Evolutionary conservation across 192 early-diverging fungal species (phyloP), one percentile per base, ranked within the genome.

Genomic region (Tieghemiomyces parasiticus): DNA sequence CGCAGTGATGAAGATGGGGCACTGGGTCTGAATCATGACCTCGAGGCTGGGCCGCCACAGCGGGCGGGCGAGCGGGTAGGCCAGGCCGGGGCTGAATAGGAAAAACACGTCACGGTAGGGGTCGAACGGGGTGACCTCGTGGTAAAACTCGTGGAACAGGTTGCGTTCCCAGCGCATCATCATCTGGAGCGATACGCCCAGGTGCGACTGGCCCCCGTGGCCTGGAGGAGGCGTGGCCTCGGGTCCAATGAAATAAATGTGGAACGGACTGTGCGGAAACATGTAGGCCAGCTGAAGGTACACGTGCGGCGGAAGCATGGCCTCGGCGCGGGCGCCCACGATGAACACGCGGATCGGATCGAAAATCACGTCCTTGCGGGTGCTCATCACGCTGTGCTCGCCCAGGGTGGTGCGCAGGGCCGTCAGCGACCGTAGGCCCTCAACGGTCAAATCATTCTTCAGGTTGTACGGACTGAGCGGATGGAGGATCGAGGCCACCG

Each of bases 171-270:
- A 89, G 30, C 80, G 80, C 53, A 87, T 82, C 35, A 72, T 76
- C 62, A 89, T 66, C 30, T 78, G 78, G 51, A 70, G 63, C 35
- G 74, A 71, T 47, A 76, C 71, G 13, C 64, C 66, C 3, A 75
- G 67, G 9, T 70, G 71, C 60, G 70, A 67, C 54, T 80, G 78
- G 46, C 82, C 77, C n/a, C n/a, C n/a, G 24, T 35, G 1, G 56
- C 34, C 24, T n/a, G 56, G 56, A 1, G 74, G 69, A 45, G 74
- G 72, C 31, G 85, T 77, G 46, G 79, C 72, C 69, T 89, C 82
- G 9, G 87, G 87, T 25, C 87, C 87, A 42, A 89, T 71, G 73
- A 89, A 89, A 62, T 84, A 79, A n/a, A 89, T 71, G 65, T 86
- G 81, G 70, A 89, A 79, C 24, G 84, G 74, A 28, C 81, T 81